Evolutionary conservation across 495 filamentous ascomycete genomes (phyloP), one percentile per base, ranked within the genome.

Genomic region (Aspergillus taichungensis): DNA sequence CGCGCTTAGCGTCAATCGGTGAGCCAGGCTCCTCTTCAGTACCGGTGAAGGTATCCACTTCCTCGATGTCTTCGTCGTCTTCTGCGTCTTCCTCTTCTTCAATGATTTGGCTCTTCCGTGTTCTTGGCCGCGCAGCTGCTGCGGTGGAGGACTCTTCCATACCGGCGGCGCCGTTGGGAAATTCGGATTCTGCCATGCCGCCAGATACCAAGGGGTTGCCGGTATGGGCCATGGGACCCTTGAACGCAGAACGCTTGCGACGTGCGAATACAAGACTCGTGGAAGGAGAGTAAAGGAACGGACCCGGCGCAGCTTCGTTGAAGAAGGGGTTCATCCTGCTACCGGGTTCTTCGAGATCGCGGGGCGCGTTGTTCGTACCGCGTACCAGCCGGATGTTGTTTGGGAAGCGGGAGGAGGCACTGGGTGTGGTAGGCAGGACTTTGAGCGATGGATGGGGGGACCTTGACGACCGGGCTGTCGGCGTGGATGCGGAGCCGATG

Each of bases 361-460:
- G 62, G 13, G 59, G 48, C 6, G 54, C 55, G 43, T 61, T 53
- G 30, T 57, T 54, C 13, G 66, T 48, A 12, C 80, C 81, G 41
- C 92, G 78, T 3, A 92, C 87, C 18, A 95, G 68, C 9, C 91
- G 83, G 46, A 95, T 86, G 51, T 92, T 91, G 34, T 81, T 86
- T 0, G 91, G 92, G 57, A 96, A 94, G 13, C 64, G 67, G 11
- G 80, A 65, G 8, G 79, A 75, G 6, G 76, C 65, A 3, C 86
- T 94, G 0, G 92, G 92, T 0, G 92, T 97, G 0, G 91, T 86
- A 3, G 92, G 92, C 4, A 97, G 77, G 11, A 97, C 86, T 67
- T 97, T 97, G 59, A 95, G 80, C 1, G 90, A 95, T 42, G 83
- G 75, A 61, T 95, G 87, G 4, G 92, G 92, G 18, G 83, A 87